Base-by-base conservation (phyloP, 73 alveolate species). In the Stentor coeruleus region DNA sequence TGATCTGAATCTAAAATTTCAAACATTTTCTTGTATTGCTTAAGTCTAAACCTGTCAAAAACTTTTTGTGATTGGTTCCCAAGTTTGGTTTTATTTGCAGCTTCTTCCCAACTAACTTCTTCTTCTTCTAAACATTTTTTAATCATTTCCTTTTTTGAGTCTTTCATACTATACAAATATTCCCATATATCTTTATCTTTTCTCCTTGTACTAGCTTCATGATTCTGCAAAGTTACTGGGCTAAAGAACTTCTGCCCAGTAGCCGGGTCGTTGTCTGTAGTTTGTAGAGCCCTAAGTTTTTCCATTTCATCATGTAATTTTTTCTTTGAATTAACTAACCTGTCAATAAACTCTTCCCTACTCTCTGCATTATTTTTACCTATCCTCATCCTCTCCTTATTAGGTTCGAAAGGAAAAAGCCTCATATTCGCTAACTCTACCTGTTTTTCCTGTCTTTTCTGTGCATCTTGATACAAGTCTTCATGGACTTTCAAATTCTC, bases 301-400 rank as follows among this genome's bases (percentile, higher is more conserved):
- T 66, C 79, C 79, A 66, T 66, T 66, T 66, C 79, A 1, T 66
- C 79, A 20, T 66, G n/a, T 28, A 66, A 33, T 66, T 66, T 66
- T 11, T 20, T 37, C 41, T 66, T 66, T 26, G 79, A 66, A 40
- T 66, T 66, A 20, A 66, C 14, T 26, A 66, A 2, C 41, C 79
- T 20, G 11, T 66, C 79, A 31, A 66, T 31, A 2, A 66, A 66
- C 37, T 66, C 79, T 26, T 66, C 79, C 33, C 33, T 20, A 2
- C 40, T 66, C 33, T 66, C 79, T n/a, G n/a, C n/a, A n/a, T n/a
- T n/a, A n/a, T 40, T 75, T 38, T 38, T 31, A 39, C n/a, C 40
- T 1, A 40, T 33, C 39, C 39, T 66, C 14, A 11, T 37, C 41
- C 33, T 66, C 14, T 20, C 79, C n/a, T 14, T 20, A 40, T 66